Base-by-base conservation (phyloP, 495 filamentous ascomycete species). In the Lophiotrema nucula region DNA sequence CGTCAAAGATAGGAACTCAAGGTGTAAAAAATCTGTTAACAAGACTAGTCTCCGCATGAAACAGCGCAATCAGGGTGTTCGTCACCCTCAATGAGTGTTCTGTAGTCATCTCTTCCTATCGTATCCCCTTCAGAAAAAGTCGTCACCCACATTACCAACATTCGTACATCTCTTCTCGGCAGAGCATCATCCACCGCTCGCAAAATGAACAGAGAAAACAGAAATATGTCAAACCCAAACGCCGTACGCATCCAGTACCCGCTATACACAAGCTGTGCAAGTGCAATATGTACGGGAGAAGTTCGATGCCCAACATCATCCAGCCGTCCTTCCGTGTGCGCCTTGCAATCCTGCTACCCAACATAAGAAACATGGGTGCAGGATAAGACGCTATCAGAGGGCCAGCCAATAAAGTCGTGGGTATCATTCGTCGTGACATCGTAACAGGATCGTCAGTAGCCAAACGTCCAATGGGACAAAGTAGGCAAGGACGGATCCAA, bases 351-450 rank as follows among this genome's bases (percentile, higher is more conserved):
- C 31, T 15, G 8, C 31, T 8, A 8, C 31, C 31, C 8, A 35
- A 8, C 31, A 35, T 8, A 35, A 35, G 15, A 35, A 18, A 19
- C 48, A 21, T 18, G 27, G 27, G 10, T 8, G 44, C 5, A 22
- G 23, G 23, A 6, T 10, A 51, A 38, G 47, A 51, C 24, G 15
- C 28, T 6, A 38, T 23, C 25, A 33, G 15, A 38, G 8, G 24
- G 25, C 15, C 15, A 33, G 47, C 47, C 25, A 51, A 53, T 10
- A 11, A 24, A 54, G 37, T 54, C 50, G 24, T 54, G 50, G 50
- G 37, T 48, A 31, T 48, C 43, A 46, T 46, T 46, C 43, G 27
- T 49, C 46, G 46, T 49, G 46, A 49, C 46, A 16, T 49, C 43
- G 43, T 46, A 18, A 46, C 3, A 22, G 3, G 43, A 15, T 18